A percentile compares a stretch with the other conserved stretches of the same genome.
These are phyloP conservation scores for Alternaria sp. DNA, from an alignment of 2,329 filamentous ascomycete species.

Conservation along the genomic window DNA sequence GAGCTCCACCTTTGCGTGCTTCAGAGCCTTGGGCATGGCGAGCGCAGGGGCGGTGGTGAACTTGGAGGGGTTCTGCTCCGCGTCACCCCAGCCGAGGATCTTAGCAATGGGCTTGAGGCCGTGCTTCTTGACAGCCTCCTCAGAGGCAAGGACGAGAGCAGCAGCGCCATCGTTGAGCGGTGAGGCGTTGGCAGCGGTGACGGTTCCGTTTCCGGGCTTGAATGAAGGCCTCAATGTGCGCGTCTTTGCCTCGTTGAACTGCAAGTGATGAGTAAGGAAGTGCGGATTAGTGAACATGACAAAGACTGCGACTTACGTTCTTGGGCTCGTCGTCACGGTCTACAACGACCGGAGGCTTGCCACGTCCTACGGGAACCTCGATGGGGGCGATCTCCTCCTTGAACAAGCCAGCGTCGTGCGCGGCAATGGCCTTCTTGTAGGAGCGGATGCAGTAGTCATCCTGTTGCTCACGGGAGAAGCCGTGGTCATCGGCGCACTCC, in stretches of 20 bases:
- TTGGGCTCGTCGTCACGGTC: constrained; percentile 94
- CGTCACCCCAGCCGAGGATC: constrained; percentile 97
- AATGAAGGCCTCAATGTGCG: constrained; percentile 73
- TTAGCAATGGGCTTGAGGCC: constrained; percentile 91
- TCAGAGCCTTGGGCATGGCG: constrained; percentile 95
- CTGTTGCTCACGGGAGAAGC: constrained; percentile 82
- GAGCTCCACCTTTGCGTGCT: constrained; percentile 84
- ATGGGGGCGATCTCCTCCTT: constrained; percentile 86
- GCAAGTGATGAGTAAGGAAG: constrained; percentile 26
- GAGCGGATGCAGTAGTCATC: constrained; percentile 95
- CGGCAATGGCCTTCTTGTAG: constrained; percentile 91
- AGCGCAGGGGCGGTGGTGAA: constrained; percentile 95
- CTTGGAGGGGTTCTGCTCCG: constrained; percentile 87
- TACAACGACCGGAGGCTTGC: constrained; percentile 83
- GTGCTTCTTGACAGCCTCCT: constrained; percentile 91
- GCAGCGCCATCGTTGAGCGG: constrained; percentile 95
- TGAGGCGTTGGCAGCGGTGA: constrained; percentile 95
- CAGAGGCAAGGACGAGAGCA: constrained; percentile 90
- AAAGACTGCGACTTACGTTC: constrained; percentile 66
- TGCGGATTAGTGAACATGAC: constrained; percentile 15
- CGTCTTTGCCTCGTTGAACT: constrained; percentile 63
- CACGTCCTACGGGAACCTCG: constrained; percentile 85
- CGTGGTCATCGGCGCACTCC: constrained; percentile 87
- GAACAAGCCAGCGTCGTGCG: constrained; percentile 83
- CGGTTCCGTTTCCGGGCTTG: constrained; percentile 83